Evolutionary conservation across 2,329 filamentous ascomycete genomes (phyloP).

Genomic region (Elsinoe batatas): DNA sequence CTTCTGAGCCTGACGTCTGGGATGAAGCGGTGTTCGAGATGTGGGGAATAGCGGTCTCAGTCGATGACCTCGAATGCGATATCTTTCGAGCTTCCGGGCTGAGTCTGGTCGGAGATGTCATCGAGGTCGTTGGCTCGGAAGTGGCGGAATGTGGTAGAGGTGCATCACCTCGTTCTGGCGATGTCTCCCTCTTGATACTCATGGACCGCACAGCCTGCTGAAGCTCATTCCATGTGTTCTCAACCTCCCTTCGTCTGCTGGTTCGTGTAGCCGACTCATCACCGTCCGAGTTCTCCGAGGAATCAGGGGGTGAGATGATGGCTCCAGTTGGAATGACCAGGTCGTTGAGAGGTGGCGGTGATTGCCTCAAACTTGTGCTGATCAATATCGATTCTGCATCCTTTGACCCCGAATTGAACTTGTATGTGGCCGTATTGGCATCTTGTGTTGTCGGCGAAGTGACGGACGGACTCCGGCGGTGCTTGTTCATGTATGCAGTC

Average conservation of each 20-base stretch:
- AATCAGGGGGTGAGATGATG: slow-evolving; percentile 86
- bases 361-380: slow-evolving; percentile 59
- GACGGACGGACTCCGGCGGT: slow-evolving; percentile 49
- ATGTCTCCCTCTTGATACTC: slow-evolving; percentile 52
- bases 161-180: slow-evolving; percentile 37
- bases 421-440: slow-evolving; percentile 20
- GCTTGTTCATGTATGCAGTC: slow-evolving; percentile 51
- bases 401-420: slow-evolving; percentile 12
- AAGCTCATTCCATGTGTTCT: slow-evolving; percentile 51
- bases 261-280: slow-evolving; percentile 48
- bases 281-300: slow-evolving; percentile 69
- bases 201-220: slow-evolving; percentile 77
- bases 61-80: slow-evolving; percentile 50
- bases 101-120: slow-evolving; percentile 30
- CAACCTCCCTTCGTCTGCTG: slow-evolving; percentile 30
- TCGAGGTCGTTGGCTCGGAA: slow-evolving; percentile 28
- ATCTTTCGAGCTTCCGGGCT: slow-evolving; percentile 50
- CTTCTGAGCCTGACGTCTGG: slow-evolving; percentile 30
- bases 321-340: slow-evolving; percentile 70
- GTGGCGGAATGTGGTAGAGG: slow-evolving; percentile 17
- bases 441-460: slow-evolving; percentile 23
- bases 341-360: slow-evolving; percentile 70
- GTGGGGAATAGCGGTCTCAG: slow-evolving; percentile 43
- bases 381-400: slow-evolving; percentile 5
- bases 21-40: slow-evolving; percentile 35